Evolutionary conservation across 495 filamentous ascomycete species (phyloP).

Genomic region (Xanthoparmelia taractica): DNA sequence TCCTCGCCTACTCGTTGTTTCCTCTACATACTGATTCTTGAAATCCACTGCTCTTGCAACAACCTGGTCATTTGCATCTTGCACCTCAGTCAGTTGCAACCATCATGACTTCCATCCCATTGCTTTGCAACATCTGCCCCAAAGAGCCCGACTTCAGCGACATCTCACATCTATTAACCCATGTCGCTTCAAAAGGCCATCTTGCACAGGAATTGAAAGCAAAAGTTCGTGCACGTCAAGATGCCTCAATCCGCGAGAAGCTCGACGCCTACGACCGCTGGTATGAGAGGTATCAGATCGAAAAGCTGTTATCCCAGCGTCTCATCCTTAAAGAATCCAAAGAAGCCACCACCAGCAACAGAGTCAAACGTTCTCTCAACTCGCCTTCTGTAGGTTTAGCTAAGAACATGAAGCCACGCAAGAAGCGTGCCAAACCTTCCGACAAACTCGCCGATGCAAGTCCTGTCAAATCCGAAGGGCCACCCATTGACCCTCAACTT

Average conservation of each 20-base stretch:
- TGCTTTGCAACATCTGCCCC: constrained; percentile 73
- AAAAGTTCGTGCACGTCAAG: constrained; percentile 53
- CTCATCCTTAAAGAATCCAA: constrained; percentile 64
- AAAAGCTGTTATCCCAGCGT: constrained; percentile 59
- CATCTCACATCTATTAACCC: constrained; percentile 79
- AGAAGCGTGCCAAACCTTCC: constrained; percentile 1
- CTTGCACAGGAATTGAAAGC: constrained; percentile 66
- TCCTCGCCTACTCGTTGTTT: constrained; percentile 16
- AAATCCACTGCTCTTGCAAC: constrained; percentile 17
- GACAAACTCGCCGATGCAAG: not conserved
- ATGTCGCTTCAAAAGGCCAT: constrained; percentile 79
- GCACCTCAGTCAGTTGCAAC: constrained; percentile 10
- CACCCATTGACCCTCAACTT: constrained; percentile 24
- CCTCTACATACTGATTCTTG: constrained; percentile 8
- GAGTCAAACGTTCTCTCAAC: not conserved
- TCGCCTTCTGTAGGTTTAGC: not conserved
- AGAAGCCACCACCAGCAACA: constrained; percentile 26
- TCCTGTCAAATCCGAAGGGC: constrained; percentile 11
- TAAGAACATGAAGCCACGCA: constrained; percentile 1
- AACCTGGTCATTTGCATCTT: constrained; percentile 30
- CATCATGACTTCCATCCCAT: constrained; percentile 49
- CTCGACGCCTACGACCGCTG: constrained; percentile 60
- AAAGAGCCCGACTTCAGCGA: constrained; percentile 76
- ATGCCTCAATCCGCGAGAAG: constrained; percentile 41
- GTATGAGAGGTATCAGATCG: constrained; percentile 58